phyloP scores from a whole-genome alignment of 192 early-diverging fungal genomes.

The Gaertneriomyces semiglobifer region DNA sequence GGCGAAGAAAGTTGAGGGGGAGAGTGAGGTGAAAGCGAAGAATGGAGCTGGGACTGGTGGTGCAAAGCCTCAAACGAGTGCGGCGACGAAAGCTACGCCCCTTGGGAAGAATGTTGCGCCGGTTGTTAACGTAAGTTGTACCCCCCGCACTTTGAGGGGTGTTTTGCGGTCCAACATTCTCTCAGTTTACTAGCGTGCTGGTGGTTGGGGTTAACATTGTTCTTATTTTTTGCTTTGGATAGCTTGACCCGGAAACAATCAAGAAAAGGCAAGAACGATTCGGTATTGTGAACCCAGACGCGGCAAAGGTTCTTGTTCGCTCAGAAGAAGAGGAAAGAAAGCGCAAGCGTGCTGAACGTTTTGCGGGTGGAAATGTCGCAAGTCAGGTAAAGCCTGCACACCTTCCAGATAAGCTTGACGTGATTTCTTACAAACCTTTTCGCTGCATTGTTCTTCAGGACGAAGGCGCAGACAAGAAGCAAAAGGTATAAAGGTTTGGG shows the following conservation, averaged over 20 bases:
- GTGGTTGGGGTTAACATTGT: too few species aligned
- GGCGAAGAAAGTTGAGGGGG: too few species aligned
- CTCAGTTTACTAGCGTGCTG: too few species aligned
- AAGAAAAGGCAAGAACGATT: slow-evolving; percentile 55
- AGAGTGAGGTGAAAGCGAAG: too few species aligned
- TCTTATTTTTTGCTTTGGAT: neutral
- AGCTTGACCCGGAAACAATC: slow-evolving; percentile 49
- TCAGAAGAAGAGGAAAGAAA: slow-evolving; percentile 61
- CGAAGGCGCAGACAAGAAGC: slow-evolving; percentile 6
- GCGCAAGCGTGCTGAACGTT: slow-evolving; percentile 60
- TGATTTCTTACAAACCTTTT: neutral
- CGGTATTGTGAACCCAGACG: slow-evolving; percentile 33
- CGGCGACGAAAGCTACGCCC: too few species aligned
- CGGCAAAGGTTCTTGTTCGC: slow-evolving; percentile 1
- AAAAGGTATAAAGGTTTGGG: slow-evolving; percentile 13
- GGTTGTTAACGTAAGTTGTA: too few species aligned
- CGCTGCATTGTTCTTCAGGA: neutral
- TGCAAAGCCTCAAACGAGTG: too few species aligned
- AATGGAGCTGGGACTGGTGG: too few species aligned
- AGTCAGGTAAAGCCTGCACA: neutral
- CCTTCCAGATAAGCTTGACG: neutral
- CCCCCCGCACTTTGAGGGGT: too few species aligned
- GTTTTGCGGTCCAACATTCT: too few species aligned
- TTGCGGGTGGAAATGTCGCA: slow-evolving; percentile 22
- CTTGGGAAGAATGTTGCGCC: too few species aligned